These are phyloP conservation scores for Phytopythium boreale DNA, from an alignment of 352 stramenopile genomes.

Conservation along the genomic window DNA sequence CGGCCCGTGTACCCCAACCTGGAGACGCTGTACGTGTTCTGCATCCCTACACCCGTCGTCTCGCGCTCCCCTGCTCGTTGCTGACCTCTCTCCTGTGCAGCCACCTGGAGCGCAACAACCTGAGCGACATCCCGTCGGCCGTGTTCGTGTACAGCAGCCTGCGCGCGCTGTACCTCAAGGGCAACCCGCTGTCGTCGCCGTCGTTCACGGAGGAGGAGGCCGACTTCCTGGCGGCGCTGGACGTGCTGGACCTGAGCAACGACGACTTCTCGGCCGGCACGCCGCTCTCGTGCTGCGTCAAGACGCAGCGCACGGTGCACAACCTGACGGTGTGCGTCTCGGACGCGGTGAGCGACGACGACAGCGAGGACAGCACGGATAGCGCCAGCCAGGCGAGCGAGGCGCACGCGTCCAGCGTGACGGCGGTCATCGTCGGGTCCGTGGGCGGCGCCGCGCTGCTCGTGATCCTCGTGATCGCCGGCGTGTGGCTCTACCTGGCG, in stretches of 20 bases:
- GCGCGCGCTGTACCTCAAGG: conserved; percentile 34
- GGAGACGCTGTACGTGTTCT: conserved; percentile 33
- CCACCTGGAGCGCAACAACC: conserved; percentile 50
- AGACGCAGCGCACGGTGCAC: conserved; percentile 21
- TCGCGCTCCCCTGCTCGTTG: not conserved
- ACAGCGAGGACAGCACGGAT: conserved; percentile 8
- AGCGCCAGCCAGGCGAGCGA: conserved; percentile 7
- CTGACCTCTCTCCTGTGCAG: conserved; percentile 10
- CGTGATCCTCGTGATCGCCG: conserved; percentile 21
- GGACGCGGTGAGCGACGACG: conserved; percentile 12
- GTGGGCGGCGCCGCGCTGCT: conserved; percentile 35
- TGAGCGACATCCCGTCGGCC: conserved; percentile 39
- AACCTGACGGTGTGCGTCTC: conserved; percentile 26
- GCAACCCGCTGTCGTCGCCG: conserved; percentile 36
- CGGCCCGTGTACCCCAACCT: conserved; percentile 54
- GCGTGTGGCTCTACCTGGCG: conserved; percentile 18
- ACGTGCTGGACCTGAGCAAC: conserved; percentile 30
- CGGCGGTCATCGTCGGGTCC: conserved; percentile 26
- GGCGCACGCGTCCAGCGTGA: conserved; percentile 3
- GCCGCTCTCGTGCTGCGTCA: conserved; percentile 18
- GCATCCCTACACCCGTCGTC: not conserved
- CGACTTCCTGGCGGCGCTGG: conserved; percentile 22
- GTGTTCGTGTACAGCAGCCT: conserved; percentile 51
- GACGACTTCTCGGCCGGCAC: conserved; percentile 25
- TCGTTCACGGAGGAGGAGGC: conserved; percentile 40